Conservation (phyloP, 2,329 filamentous ascomycete species). For the Colletotrichum sp. region DNA sequence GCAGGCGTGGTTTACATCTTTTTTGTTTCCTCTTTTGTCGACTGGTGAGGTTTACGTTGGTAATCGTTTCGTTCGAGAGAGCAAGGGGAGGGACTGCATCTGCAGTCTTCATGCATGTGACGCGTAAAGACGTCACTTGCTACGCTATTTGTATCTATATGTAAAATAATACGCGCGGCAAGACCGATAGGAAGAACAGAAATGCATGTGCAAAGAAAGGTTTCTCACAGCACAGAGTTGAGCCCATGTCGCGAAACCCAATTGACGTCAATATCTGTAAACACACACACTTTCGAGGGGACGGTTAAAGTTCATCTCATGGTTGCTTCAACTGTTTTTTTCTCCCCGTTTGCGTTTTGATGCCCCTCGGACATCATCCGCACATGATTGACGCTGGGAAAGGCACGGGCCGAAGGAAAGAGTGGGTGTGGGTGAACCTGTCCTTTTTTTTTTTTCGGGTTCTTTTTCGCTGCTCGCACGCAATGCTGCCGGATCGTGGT, state of each 20-base stretch:
- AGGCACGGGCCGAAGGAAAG: not conserved
- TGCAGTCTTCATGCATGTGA: not conserved
- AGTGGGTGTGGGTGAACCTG: too few relatives aligned
- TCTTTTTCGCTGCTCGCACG: not conserved
- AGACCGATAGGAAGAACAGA: not conserved
- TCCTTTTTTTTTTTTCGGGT: not conserved
- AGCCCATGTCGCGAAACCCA: not conserved
- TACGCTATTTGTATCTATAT: not conserved
- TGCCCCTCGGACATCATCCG: not conserved
- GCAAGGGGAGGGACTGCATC: not conserved
- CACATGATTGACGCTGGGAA: not conserved
- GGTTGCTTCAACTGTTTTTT: not conserved
- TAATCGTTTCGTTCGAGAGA: not conserved
- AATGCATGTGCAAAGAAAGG: not conserved
- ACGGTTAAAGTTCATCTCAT: not conserved
- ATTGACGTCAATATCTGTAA: not conserved
- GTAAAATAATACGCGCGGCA: not conserved
- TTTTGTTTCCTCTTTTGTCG: not conserved
- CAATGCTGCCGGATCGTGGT: not conserved
- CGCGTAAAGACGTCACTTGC: not conserved
- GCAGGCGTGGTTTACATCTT: not conserved
- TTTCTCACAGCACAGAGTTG: not conserved
- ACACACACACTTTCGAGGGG: not conserved
- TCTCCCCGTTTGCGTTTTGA: not conserved
- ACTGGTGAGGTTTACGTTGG: not conserved